Conservation (phyloP, 208 protist genomes). For the Trypanosomatidae sp. region DNA sequence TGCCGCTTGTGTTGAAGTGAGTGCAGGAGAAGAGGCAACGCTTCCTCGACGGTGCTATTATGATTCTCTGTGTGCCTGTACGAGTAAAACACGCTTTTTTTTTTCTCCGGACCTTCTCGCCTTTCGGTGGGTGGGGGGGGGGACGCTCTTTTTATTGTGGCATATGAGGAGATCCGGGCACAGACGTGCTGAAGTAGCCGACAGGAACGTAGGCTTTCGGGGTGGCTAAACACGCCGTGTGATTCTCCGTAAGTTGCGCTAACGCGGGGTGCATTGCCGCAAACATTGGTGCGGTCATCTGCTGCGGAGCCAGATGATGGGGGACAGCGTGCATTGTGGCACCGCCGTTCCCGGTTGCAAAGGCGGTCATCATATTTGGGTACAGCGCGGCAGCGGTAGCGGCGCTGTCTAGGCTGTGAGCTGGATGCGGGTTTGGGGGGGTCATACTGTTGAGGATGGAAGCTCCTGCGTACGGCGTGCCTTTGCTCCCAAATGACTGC, state of each 20-base stretch:
- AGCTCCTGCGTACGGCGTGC: background rate
- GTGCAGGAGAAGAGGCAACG: background rate
- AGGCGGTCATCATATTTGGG: background rate
- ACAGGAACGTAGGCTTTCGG: background rate
- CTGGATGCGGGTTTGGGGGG: background rate
- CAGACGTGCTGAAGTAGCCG: constrained; percentile 2
- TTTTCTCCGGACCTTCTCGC: background rate
- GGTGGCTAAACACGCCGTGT: background rate
- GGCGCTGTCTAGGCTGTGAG: background rate
- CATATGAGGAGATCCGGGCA: background rate
- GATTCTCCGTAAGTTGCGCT: background rate
- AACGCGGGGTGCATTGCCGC: background rate
- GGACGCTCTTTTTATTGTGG: background rate
- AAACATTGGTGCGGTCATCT: background rate
- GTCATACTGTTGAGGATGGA: background rate
- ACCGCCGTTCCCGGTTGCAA: background rate
- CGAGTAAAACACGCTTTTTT: background rate
- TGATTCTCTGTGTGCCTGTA: background rate
- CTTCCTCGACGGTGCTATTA: background rate
- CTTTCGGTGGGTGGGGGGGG: background rate
- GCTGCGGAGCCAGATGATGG: background rate
- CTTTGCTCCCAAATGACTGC: background rate
- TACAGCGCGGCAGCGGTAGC: background rate
- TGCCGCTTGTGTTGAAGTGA: background rate
- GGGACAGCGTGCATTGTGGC: background rate